phyloP scores from a whole-genome alignment of 2,329 filamentous ascomycete species.

The Daldinia sp. region DNA sequence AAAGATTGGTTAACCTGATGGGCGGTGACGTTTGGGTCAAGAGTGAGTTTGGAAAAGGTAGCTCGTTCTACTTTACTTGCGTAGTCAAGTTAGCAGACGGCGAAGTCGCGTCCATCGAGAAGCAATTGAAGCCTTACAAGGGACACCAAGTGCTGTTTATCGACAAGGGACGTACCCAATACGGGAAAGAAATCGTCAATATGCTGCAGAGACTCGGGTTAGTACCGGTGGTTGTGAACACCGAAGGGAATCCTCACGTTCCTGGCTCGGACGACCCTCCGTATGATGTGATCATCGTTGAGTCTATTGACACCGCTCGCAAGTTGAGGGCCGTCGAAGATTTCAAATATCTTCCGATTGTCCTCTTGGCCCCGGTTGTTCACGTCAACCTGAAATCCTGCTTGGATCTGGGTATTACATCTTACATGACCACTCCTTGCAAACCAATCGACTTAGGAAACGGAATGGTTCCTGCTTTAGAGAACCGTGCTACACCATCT shows the following conservation, averaged over 20 bases:
- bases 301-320: constrained; percentile 91
- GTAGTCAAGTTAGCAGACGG: constrained; percentile 86
- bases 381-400: constrained; percentile 94
- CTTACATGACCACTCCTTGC: constrained; percentile 98
- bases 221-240: constrained; percentile 84
- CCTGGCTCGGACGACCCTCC: constrained; percentile 70
- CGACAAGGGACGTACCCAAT: constrained; percentile 86
- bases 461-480: constrained; percentile 93
- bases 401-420: constrained; percentile 95
- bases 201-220: constrained; percentile 86
- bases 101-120: constrained; percentile 81
- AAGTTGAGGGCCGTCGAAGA: constrained; percentile 87
- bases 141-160: constrained; percentile 94
- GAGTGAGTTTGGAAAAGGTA: constrained; percentile 90
- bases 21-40: constrained; percentile 96
- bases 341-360: constrained; percentile 98
- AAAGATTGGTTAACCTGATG: constrained; percentile 95
- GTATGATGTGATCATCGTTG: constrained; percentile 96
- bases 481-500: constrained; percentile 90
- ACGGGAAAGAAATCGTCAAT: constrained; percentile 78
- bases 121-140: constrained; percentile 89
- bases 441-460: constrained; percentile 94
- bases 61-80: constrained; percentile 97
- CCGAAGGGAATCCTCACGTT: constrained; percentile 74
- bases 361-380: constrained; percentile 88